These are phyloP conservation scores for Ceratocystis eucalypticola DNA, from an alignment of 2,329 filamentous ascomycete species.

Conservation along the genomic window DNA sequence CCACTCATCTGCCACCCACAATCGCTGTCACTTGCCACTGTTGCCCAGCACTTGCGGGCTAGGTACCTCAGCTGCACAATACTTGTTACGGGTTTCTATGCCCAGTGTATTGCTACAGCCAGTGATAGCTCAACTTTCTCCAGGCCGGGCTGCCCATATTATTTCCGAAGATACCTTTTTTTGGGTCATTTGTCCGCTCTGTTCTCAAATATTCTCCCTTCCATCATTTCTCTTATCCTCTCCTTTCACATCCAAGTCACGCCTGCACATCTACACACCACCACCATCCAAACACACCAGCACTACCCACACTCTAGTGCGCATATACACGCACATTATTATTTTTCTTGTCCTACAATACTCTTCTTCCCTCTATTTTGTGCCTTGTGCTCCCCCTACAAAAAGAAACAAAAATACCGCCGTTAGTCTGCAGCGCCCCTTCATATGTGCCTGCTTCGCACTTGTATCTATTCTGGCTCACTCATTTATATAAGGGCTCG, in stretches of 20 bases:
- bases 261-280: not conserved
- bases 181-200: slow-evolving; percentile 4
- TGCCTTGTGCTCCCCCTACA: not conserved
- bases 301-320: not conserved
- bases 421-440: not conserved
- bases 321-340: not conserved
- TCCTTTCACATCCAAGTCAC: not conserved
- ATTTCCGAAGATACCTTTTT: not conserved
- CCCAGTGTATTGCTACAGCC: too few relatives aligned
- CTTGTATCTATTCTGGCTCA: slow-evolving; percentile 11
- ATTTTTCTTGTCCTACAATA: not conserved
- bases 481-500: slow-evolving; percentile 13
- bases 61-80: too few relatives aligned
- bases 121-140: too few relatives aligned
- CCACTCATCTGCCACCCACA: not conserved
- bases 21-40: not conserved
- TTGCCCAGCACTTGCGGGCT: not conserved
- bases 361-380: not conserved
- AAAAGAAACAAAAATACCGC: not conserved
- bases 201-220: not conserved
- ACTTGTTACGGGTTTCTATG: too few relatives aligned
- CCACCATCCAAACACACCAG: not conserved
- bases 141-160: too few relatives aligned
- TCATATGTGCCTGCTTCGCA: slow-evolving; percentile 6
- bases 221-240: not conserved